Base-by-base conservation (phyloP, 1,284 basidiomycete genomes). In the Phaffia rhodozyma region DNA sequence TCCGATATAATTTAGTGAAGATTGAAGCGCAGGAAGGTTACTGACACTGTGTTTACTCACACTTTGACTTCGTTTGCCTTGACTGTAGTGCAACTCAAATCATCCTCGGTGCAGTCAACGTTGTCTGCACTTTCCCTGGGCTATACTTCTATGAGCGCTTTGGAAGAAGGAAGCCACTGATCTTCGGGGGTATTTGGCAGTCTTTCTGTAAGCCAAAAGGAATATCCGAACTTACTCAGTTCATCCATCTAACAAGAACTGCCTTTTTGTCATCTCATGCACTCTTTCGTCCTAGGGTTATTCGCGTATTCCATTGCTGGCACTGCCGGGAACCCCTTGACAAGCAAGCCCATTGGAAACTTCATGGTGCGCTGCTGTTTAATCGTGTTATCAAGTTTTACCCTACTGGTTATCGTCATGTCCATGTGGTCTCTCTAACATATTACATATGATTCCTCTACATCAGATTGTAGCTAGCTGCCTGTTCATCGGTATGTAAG, bases 71-170 rank as follows among this genome's bases (percentile, higher is more conserved):
- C 5, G 5, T 27, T 55, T 47, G 29, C 53, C 30, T 62, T 47
- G 43, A 47, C 7, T 25, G 51, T 32, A 53, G 60, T 29, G 58
- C 51, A 11, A 65, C 55, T 20, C 62, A 64, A 25, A 63, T 67
- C 51, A 64, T 63, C 30, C 50, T 67, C 29, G 62, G 58, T 21
- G 80, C 80, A 5, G 84, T 86, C 69, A 86, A 86, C 72, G 85
- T 86, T 69, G 76, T 77, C 48, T 85, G 84, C 73, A 86, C 85
- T 5, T 85, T 85, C 72, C 79, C 82, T 34, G 85, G 85, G 2
- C 73, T 87, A 67, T 86, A 84, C 71, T 75, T 86, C 62, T 83
- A 86, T 81, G 83, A 86, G 71, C 77, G 77, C 25, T 68, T 67
- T 49, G 64, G 64, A 20, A 55, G 68, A 51, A 52, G 64, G 49